Percentiles rank a stretch among this genome's conserved stretches.
These are phyloP conservation scores for Chalara sp. DNA, from an alignment of 2,329 filamentous ascomycete species.

Conservation along the genomic window DNA sequence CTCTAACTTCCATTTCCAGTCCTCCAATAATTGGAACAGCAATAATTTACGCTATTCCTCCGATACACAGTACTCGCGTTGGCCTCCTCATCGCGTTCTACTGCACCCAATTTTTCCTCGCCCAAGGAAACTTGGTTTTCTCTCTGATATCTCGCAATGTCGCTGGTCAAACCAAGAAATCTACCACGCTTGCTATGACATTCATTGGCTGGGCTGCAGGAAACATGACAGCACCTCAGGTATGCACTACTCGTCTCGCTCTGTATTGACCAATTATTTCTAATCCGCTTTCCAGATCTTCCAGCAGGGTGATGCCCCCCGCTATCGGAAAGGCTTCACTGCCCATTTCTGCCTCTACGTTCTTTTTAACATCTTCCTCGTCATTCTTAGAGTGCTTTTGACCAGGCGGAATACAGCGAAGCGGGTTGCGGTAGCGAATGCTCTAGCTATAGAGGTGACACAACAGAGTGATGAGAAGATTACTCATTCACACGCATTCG, in stretches of 20 bases:
- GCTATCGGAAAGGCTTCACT: constrained; percentile 27
- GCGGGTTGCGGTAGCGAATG: constrained; percentile 23
- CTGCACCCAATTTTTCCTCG: constrained; percentile 22
- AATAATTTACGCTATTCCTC: constrained; percentile 18
- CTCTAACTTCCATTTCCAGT: constrained; percentile 3
- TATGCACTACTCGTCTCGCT: constrained; percentile 15
- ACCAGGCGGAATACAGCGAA: neutral
- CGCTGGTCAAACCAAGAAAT: constrained; percentile 55
- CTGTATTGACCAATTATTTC: constrained; percentile 10
- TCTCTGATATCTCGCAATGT: constrained; percentile 50
- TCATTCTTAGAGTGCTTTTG: constrained; percentile 17
- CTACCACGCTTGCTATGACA: constrained; percentile 47
- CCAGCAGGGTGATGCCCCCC: constrained; percentile 12
- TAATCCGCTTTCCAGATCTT: constrained; percentile 12
- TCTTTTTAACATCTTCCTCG: constrained; percentile 26
- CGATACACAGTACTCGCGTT: constrained; percentile 12
- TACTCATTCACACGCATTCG: constrained; percentile 20
- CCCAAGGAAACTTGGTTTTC: constrained; percentile 41
- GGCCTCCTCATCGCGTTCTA: constrained; percentile 25
- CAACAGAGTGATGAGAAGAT: constrained; percentile 11
- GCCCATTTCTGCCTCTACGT: constrained; percentile 30
- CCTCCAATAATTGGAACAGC: constrained; percentile 19
- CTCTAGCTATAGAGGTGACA: neutral
- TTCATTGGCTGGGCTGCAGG: constrained; percentile 52
- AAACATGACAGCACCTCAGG: constrained; percentile 46